Evolutionary conservation across 169 alveolate species (phyloP).

Genomic region (Cryptosporidium sp.): DNA sequence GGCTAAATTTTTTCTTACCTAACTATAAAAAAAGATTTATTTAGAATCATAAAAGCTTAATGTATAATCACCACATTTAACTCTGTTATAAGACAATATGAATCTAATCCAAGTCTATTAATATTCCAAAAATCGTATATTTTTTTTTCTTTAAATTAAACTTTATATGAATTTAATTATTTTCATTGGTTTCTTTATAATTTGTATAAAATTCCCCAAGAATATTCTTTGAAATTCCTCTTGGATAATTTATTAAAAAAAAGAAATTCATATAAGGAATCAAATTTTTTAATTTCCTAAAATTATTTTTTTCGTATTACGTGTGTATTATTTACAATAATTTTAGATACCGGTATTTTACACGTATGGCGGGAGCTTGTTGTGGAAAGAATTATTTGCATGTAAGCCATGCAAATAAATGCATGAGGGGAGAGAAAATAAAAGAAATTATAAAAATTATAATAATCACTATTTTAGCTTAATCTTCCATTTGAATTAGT

Average conservation of each 20-base stretch:
- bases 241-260: no score
- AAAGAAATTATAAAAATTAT: not conserved
- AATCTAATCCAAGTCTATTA: not conserved
- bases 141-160: not conserved
- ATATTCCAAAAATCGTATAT: not conserved
- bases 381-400: conserved; percentile 22
- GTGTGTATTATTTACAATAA: conserved; percentile 7
- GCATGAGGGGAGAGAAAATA: not conserved
- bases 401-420: not conserved
- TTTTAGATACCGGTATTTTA: conserved; percentile 33
- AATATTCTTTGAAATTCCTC: not conserved
- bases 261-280: not conserved
- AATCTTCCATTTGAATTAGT: not conserved
- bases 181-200: not conserved
- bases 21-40: not conserved
- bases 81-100: not conserved
- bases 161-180: not conserved
- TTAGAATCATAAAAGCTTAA: not conserved
- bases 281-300: not conserved
- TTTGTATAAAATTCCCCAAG: no score
- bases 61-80: not conserved
- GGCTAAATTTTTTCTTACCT: not conserved
- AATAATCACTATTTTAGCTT: not conserved
- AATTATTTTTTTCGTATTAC: not conserved
- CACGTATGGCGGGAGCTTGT: conserved; percentile 22